Evolutionary conservation across 768 basidiomycete genomes (phyloP).

Genomic region (Lyophyllum decastes): DNA sequence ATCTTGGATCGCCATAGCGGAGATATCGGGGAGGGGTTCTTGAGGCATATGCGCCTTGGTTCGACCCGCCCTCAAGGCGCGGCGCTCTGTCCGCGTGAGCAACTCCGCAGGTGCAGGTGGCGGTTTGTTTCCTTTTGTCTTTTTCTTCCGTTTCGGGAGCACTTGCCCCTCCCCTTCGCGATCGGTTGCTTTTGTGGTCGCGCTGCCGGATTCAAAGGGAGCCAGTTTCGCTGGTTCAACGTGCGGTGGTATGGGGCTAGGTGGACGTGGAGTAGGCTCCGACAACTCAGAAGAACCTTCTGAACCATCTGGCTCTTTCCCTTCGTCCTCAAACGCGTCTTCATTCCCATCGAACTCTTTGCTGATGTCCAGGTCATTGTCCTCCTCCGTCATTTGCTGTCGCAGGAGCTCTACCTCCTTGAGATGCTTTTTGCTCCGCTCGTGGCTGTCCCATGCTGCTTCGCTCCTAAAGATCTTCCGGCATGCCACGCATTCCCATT

Average conservation of each 20-base stretch:
- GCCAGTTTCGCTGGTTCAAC: not conserved
- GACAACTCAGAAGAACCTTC: not conserved
- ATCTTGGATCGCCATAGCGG: not conserved
- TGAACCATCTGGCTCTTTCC: slow-evolving; percentile 4
- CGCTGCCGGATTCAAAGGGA: not conserved
- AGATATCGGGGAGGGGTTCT: not conserved
- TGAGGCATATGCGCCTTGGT: slow-evolving; percentile 5
- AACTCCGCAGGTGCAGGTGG: slow-evolving; percentile 2
- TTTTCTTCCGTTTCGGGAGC: slow-evolving; percentile 12
- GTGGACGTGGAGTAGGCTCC: not conserved
- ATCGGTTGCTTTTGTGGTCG: not conserved
- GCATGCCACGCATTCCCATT: slow-evolving; percentile 97
- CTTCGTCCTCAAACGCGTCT: slow-evolving; percentile 14
- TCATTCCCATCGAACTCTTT: slow-evolving; percentile 24
- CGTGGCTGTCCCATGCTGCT: slow-evolving; percentile 95
- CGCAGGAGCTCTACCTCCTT: slow-evolving; percentile 82
- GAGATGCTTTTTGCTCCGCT: slow-evolving; percentile 91
- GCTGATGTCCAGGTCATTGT: slow-evolving; percentile 55
- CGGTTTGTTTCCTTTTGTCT: slow-evolving; percentile 1
- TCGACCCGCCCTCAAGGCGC: slow-evolving; percentile 12
- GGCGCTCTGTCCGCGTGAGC: slow-evolving; percentile 17
- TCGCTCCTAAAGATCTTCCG: slow-evolving; percentile 87
- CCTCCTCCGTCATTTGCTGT: slow-evolving; percentile 76
- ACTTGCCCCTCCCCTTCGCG: slow-evolving; percentile 8
- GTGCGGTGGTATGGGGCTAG: slow-evolving; percentile 6